Evolutionary conservation across 208 protist genomes (phyloP), one percentile per base, ranked within the genome.

Genomic region (Kentomonas sorsogonicus): DNA sequence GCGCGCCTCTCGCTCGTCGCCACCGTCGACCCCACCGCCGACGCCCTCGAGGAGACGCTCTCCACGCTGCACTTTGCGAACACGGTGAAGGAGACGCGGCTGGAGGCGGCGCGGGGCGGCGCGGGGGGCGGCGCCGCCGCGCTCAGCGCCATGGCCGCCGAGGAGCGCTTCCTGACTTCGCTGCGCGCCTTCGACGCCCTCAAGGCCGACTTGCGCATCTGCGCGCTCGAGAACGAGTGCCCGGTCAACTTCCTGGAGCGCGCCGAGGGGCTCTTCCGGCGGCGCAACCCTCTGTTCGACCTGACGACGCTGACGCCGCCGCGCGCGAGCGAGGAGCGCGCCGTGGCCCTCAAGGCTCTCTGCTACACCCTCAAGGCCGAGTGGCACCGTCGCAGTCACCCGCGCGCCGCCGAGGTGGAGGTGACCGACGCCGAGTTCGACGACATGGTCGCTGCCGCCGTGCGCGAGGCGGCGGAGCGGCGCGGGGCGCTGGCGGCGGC

Each of bases 51-150:
- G 22, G 88, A 96, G 61, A 94, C 83, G 27, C 60, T 91, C 16
- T 87, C 74, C 1, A 79, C 85, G 10, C 70, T 96, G 7, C 75
- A 79, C 60, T 96, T 96, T 70, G 83, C 83, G 0, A 69, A 94
- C 45, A 88, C 85, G 69, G 72, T 94, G 53, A 89, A 91, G 63
- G 62, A 46, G 22, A 70, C 90, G 27, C n/a, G n/a, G n/a, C n/a
- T n/a, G n/a, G n/a, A n/a, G n/a, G n/a, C n/a, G n/a, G n/a, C n/a
- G n/a, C n/a, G n/a, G n/a, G n/a, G n/a, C n/a, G 75, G 69, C 47
- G 46, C 44, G 53, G 22, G 25, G 7, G 50, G 44, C 30, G 25
- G 26, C 11, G 60, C 10, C 33, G n/a, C 43, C n/a, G 54, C 53
- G n/a, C 50, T 23, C 7, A 22, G 22, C 38, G 38, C 63, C 30